These are phyloP conservation scores for Coniochaeta sp. DNA, from an alignment of 2,329 filamentous ascomycete species.

Conservation along the genomic window DNA sequence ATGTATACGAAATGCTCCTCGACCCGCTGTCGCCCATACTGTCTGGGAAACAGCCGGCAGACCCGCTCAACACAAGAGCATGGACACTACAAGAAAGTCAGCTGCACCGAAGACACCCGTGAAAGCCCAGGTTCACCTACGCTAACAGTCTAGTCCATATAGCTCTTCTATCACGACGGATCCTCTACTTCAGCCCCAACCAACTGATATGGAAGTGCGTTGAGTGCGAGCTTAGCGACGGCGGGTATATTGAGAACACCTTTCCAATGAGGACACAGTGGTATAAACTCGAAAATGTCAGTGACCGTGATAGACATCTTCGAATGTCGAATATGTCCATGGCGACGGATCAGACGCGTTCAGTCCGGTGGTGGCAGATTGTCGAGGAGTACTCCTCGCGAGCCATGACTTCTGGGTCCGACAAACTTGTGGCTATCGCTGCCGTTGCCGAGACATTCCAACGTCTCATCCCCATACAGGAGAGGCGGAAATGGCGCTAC, in stretches of 20 bases:
- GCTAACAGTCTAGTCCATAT: neutral
- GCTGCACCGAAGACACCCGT: neutral
- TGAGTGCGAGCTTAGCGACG: constrained; percentile 3
- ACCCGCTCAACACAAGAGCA: neutral
- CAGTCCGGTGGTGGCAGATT: neutral
- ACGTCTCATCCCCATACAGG: neutral
- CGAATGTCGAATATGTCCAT: neutral
- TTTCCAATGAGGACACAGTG: neutral
- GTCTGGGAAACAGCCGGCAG: neutral
- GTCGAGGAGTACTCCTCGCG: neutral
- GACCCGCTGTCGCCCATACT: neutral
- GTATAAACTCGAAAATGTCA: neutral
- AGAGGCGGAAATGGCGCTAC: neutral
- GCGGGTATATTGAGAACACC: neutral
- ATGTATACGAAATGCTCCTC: constrained; percentile 4
- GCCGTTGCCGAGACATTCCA: constrained; percentile 2
- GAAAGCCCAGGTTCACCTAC: neutral
- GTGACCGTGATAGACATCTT: neutral
- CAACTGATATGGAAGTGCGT: constrained; percentile 3
- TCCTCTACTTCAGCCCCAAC: neutral
- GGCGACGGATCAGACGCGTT: neutral
- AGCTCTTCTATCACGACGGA: constrained; percentile 1
- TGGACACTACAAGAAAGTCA: constrained; percentile 6
- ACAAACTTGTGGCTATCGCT: constrained; percentile 5
- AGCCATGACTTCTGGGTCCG: neutral